phyloP scores from a whole-genome alignment of 2,329 filamentous ascomycete species.

The Clarireedia paspali region DNA sequence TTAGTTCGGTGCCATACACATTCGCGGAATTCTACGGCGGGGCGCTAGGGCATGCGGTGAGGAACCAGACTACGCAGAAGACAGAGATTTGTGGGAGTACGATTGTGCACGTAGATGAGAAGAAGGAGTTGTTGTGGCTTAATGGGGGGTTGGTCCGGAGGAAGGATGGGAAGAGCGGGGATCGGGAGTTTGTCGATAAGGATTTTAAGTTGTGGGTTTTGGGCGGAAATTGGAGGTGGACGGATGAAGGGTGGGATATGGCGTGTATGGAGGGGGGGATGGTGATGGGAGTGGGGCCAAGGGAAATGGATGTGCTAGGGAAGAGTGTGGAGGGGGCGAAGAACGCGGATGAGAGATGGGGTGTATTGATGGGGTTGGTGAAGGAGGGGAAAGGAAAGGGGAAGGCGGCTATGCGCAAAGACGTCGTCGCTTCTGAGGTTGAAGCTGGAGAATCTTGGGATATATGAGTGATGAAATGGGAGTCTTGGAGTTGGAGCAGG shows the following conservation, averaged over 20 bases:
- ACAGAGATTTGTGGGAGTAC: constrained; percentile 6
- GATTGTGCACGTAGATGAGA: constrained; percentile 36
- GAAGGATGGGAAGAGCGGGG: constrained; percentile 32
- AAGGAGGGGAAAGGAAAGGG: background rate
- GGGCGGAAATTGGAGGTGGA: background rate
- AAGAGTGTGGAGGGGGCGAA: background rate
- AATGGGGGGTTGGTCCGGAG: constrained; percentile 33
- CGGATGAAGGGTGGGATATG: constrained; percentile 27
- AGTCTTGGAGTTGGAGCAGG: too few relatives aligned
- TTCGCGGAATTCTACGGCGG: constrained; percentile 37
- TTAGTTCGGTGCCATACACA: constrained; percentile 32
- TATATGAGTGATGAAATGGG: background rate
- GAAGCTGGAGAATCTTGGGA: background rate
- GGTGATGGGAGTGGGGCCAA: background rate
- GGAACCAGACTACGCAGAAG: background rate
- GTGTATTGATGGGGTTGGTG: background rate
- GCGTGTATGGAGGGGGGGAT: constrained; percentile 32
- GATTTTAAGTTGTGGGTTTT: background rate
- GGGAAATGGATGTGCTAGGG: background rate
- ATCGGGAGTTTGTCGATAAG: constrained; percentile 33
- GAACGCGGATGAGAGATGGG: background rate
- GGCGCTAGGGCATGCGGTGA: constrained; percentile 32
- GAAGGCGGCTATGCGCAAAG: background rate
- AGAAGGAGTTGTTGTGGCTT: constrained; percentile 34
- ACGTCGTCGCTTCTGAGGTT: background rate